Evolutionary conservation across 306 rosid genomes (phyloP), one percentile per base, ranked within the genome.

Genomic region (Quillaja saponaria): DNA sequence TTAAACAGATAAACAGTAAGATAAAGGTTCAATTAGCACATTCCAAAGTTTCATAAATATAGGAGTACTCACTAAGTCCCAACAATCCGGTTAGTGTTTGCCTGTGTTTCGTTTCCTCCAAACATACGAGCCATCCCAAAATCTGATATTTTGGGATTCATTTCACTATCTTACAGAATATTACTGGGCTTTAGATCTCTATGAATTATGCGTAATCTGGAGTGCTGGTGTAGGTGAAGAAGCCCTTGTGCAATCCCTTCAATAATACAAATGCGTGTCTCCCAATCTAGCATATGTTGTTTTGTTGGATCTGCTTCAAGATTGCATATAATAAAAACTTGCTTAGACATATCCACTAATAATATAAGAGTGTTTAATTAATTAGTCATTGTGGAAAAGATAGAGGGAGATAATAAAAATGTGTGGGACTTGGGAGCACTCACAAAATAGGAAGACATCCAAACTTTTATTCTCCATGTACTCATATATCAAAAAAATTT

Each of bases 101-200:
- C 67, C 33, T 56, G 44, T 49, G 33, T 8, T 0, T 55, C 6
- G 1, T 72, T 19, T 0, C 61, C 72, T 49, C 61, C 15, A 6
- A 79, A 31, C 0, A 61, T 53, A 8, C 62, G 49, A 34, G 83
- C 64, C 74, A 74, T 25, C 38, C 83, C 80, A 50, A 74, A 79
- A 66, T 74, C 75, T 3, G 64, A 77, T 13, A 77, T 71, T 56
- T 77, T 77, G 5, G 78, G 45, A 5, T 77, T 77, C 75, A 77
- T 77, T 7, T 67, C 48, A 16, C n/a, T 10, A 38, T 57, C 63
- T 5, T 35, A 15, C 2, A 57, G 50, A 31, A 64, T 49, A 42
- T 51, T 64, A 18, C 60, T 64, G 6, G 60, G 21, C 53, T 64
- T 64, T 0, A 64, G 15, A 28, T 50, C 59, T 37, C 69, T 42